A percentile compares a stretch with the other conserved stretches of the same genome.
phyloP scores from a whole-genome alignment of 345 rosid genomes.

The Gossypioides kirkii region DNA sequence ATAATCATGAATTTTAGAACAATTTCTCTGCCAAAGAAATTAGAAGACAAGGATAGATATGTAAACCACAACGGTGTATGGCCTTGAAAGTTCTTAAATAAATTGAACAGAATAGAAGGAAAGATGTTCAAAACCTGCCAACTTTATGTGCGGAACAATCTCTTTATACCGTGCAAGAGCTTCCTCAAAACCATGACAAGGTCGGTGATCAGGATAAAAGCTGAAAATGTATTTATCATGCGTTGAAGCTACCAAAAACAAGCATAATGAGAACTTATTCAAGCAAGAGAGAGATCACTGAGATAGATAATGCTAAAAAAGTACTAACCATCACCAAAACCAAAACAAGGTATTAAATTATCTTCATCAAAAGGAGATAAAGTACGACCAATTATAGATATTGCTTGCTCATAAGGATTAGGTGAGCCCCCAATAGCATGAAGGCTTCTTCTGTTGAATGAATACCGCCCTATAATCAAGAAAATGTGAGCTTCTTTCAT shows the following conservation, averaged over 20 bases:
- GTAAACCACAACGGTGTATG: constrained; percentile 2
- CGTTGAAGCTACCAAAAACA: constrained; percentile 56
- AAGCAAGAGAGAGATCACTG: not conserved
- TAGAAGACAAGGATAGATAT: not conserved
- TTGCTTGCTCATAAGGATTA: constrained; percentile 93
- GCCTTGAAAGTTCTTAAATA: not conserved
- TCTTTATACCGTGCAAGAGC: constrained; percentile 68
- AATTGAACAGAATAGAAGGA: not conserved
- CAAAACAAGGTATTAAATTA: constrained; percentile 91
- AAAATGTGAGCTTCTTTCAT: not conserved
- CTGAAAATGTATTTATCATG: constrained; percentile 70
- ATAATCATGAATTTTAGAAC: not conserved
- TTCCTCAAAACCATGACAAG: constrained; percentile 75
- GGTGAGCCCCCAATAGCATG: constrained; percentile 56
- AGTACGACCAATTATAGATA: constrained; percentile 84
- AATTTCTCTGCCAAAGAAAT: not conserved
- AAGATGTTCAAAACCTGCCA: constrained; percentile 54
- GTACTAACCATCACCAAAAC: constrained; percentile 90
- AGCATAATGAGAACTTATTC: constrained; percentile 18
- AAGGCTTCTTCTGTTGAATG: constrained; percentile 77
- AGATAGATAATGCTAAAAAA: not conserved
- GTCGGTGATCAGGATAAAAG: constrained; percentile 57
- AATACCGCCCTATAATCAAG: constrained; percentile 52
- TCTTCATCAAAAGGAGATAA: constrained; percentile 93
- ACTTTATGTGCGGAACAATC: constrained; percentile 62